Evolutionary conservation across 495 filamentous ascomycete species (phyloP).

Genomic region (Neurospora pannonica): DNA sequence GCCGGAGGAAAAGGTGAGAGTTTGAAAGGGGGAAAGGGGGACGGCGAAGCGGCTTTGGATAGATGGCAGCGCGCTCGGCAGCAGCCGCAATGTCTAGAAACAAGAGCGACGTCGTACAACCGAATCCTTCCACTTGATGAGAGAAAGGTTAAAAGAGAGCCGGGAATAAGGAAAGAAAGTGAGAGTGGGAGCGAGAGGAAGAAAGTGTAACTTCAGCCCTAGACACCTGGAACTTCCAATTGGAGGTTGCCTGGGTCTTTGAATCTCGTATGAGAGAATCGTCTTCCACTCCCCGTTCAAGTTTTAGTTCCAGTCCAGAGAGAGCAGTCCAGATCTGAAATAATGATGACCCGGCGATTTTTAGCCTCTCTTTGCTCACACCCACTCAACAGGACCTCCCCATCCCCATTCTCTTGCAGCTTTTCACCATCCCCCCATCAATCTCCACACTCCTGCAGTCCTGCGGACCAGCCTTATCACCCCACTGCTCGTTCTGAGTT

Average conservation of each 20-base stretch:
- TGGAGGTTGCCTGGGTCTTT: neutral
- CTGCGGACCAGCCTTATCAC: neutral
- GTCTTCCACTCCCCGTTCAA: neutral
- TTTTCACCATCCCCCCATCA: neutral
- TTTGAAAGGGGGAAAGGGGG: neutral
- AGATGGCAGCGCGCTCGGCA: neutral
- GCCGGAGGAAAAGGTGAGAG: neutral
- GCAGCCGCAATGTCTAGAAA: neutral
- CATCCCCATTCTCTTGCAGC: neutral
- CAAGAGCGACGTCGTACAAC: neutral
- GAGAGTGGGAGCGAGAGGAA: neutral
- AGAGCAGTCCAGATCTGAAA: neutral
- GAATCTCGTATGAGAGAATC: neutral
- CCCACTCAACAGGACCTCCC: neutral
- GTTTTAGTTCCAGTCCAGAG: neutral
- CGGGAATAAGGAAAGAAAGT: neutral
- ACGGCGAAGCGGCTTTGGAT: neutral
- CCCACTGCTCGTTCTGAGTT: neutral
- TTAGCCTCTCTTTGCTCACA: neutral
- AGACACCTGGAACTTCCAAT: neutral
- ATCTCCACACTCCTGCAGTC: neutral
- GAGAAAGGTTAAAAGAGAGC: neutral
- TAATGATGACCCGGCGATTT: neutral
- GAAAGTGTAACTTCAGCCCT: neutral
- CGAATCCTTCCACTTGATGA: neutral